These are phyloP conservation scores for Amniculicola lignicola DNA, from an alignment of 495 filamentous ascomycete species.

Conservation along the genomic window DNA sequence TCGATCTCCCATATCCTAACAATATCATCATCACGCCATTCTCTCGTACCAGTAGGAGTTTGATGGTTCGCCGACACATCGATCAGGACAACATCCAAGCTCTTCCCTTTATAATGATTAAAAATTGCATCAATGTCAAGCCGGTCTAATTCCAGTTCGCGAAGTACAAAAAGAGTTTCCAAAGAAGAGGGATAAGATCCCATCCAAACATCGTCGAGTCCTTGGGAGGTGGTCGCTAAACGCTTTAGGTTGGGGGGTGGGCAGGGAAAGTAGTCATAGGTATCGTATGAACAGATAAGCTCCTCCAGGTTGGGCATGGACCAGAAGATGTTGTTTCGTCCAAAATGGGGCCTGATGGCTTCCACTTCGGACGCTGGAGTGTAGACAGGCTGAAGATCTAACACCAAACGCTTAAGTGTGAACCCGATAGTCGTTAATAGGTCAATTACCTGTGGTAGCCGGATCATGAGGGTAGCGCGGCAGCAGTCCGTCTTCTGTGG, in stretches of 20 bases:
- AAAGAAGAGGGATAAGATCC: constrained; percentile 6
- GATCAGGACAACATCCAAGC: constrained; percentile 19
- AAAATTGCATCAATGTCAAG: constrained; percentile 11
- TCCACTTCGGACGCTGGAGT: neutral
- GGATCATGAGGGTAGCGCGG: constrained; percentile 6
- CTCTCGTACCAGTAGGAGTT: constrained; percentile 7
- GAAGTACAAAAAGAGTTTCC: constrained; percentile 14
- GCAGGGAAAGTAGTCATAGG: constrained; percentile 16
- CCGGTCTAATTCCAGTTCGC: neutral
- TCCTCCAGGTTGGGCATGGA: constrained; percentile 18
- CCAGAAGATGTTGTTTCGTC: constrained; percentile 7
- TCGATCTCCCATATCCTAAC: constrained; percentile 23
- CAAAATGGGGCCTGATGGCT: neutral
- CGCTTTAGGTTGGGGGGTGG: constrained; percentile 22
- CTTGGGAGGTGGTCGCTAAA: constrained; percentile 14
- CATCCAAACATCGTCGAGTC: neutral
- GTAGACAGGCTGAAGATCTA: constrained; percentile 18
- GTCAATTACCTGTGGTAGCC: constrained; percentile 14
- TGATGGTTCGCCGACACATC: constrained; percentile 18
- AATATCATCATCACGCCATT: constrained; percentile 14
- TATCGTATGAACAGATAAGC: constrained; percentile 20
- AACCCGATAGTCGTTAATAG: constrained; percentile 7
- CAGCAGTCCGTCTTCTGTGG: constrained; percentile 7
- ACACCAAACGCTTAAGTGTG: constrained; percentile 11
- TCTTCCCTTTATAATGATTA: neutral